Evolutionary conservation across 495 filamentous ascomycete species (phyloP).

Genomic region (Annulohypoxylon moriforme): DNA sequence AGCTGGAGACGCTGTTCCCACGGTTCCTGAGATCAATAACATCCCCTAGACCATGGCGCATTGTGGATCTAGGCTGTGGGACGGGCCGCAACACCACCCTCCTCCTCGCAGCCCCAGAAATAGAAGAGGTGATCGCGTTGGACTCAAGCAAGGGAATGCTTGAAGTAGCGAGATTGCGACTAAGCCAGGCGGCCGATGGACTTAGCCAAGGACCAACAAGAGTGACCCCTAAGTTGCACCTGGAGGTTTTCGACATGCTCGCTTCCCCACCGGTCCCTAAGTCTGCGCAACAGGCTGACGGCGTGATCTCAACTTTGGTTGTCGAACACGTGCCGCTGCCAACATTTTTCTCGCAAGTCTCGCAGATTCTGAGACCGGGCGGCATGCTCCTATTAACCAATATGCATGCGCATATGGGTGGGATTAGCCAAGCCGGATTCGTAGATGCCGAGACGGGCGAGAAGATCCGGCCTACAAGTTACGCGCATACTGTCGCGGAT

Average conservation of each 20-base stretch:
- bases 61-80: slow-evolving; percentile 74
- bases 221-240: slow-evolving; percentile 31
- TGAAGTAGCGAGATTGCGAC: slow-evolving; percentile 60
- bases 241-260: slow-evolving; percentile 58
- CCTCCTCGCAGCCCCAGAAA: slow-evolving; percentile 54
- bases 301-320: slow-evolving; percentile 73
- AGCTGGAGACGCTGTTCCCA: slow-evolving; percentile 67
- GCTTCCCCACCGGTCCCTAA: slow-evolving; percentile 32
- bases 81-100: slow-evolving; percentile 76
- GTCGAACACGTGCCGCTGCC: slow-evolving; percentile 72
- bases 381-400: slow-evolving; percentile 73
- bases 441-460: slow-evolving; percentile 64
- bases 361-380: slow-evolving; percentile 59
- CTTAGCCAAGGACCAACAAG: neutral
- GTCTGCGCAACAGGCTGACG: slow-evolving; percentile 49
- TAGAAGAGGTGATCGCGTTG: slow-evolving; percentile 48
- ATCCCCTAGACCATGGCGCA: slow-evolving; percentile 49
- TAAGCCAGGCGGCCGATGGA: slow-evolving; percentile 29
- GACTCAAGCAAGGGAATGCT: slow-evolving; percentile 63
- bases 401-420: slow-evolving; percentile 79
- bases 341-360: slow-evolving; percentile 65
- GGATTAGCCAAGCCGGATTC: slow-evolving; percentile 73
- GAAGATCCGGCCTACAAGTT: slow-evolving; percentile 73
- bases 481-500: slow-evolving; percentile 65
- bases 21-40: slow-evolving; percentile 57